Evolutionary conservation across 163 green algal species (phyloP).

Genomic region (Scenedesmus sp.): DNA sequence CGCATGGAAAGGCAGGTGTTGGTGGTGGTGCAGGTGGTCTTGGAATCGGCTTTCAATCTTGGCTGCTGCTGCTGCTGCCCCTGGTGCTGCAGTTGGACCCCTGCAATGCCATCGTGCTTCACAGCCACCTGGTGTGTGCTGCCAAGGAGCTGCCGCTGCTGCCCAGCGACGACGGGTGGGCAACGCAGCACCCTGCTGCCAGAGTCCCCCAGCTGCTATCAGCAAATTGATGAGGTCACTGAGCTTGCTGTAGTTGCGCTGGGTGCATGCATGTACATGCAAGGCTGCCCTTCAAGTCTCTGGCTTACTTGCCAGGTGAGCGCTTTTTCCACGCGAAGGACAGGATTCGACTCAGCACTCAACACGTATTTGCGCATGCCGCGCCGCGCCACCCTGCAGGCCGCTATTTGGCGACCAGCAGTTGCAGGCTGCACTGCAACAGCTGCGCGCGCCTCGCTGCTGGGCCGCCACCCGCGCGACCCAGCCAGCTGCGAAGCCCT

Average conservation of each 20-base stretch:
- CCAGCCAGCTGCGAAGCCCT: constrained; percentile 53
- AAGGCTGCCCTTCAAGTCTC: too few relatives aligned
- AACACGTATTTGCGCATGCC: neutral
- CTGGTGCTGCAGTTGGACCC: constrained; percentile 72
- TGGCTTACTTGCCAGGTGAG: too few relatives aligned
- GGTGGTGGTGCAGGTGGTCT: too few relatives aligned
- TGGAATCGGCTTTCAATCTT: too few relatives aligned
- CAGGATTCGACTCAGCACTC: neutral
- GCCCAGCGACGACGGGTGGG: constrained; percentile 61
- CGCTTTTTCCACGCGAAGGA: too few relatives aligned
- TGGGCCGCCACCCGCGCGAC: constrained; percentile 56
- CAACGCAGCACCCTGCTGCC: neutral
- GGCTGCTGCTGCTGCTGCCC: neutral
- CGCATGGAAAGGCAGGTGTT: too few relatives aligned
- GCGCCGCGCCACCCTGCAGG: neutral
- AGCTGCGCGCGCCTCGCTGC: constrained; percentile 51
- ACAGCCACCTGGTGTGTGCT: constrained; percentile 89
- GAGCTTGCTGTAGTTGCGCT: too few relatives aligned
- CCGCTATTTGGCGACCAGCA: constrained; percentile 70
- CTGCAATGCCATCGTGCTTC: constrained; percentile 78
- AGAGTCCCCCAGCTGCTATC: neutral
- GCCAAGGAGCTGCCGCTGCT: constrained; percentile 87
- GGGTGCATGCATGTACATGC: too few relatives aligned
- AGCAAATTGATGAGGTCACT: too few relatives aligned
- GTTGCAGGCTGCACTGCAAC: constrained; percentile 47